These are phyloP conservation scores for Cyberlindnera euphorbiae DNA, from an alignment of 805 yeast genomes.

Conservation along the genomic window DNA sequence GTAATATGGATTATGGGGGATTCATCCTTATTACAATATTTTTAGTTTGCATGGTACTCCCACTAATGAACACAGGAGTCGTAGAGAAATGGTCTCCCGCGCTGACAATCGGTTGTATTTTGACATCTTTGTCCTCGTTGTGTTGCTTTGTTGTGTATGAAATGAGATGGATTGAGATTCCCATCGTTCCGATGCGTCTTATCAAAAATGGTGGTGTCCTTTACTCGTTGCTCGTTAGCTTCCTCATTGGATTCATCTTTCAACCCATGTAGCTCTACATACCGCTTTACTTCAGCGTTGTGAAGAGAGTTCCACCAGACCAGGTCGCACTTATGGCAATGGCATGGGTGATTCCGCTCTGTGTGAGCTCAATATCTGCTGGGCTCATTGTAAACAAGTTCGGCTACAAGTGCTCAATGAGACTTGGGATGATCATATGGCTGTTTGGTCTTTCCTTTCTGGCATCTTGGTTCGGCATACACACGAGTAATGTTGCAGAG, in stretches of 20 bases:
- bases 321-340: conserved; percentile 21
- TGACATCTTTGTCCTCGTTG: conserved; percentile 17
- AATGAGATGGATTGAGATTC: conserved; percentile 40
- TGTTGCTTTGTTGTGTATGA: conserved; percentile 40
- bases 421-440: conserved; percentile 40
- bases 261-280: conserved; percentile 42
- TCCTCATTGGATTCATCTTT: conserved; percentile 46
- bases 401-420: conserved; percentile 38
- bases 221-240: conserved; percentile 32
- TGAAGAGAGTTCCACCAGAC: conserved; percentile 25
- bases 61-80: conserved; percentile 11
- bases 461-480: conserved; percentile 29
- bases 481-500: conserved; percentile 27
- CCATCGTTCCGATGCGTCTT: conserved; percentile 48
- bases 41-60: conserved; percentile 10
- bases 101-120: neutral
- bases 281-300: conserved; percentile 39
- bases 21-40: conserved; percentile 4
- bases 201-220: conserved; percentile 34
- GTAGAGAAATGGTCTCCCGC: conserved; percentile 5
- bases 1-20: conserved; percentile 10
- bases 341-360: conserved; percentile 41
- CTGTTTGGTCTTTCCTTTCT: conserved; percentile 33
- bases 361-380: conserved; percentile 36
- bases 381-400: conserved; percentile 42